Conservation (phyloP, 495 filamentous ascomycete species). For the Margaritispora aquatica region DNA sequence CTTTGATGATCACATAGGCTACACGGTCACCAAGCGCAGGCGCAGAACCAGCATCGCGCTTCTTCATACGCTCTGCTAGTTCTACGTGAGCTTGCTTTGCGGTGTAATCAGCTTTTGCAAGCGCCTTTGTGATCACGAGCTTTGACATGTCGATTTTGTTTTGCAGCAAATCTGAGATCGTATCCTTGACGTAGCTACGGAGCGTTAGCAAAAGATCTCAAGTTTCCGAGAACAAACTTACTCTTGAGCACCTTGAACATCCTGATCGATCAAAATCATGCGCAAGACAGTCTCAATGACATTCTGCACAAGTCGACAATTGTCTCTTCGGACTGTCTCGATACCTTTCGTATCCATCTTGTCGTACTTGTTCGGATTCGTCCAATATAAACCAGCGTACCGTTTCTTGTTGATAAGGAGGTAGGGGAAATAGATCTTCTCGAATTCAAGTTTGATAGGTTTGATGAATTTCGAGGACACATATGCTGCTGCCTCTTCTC, state of each 20-base stretch:
- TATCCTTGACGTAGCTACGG: slow-evolving; percentile 87
- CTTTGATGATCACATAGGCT: slow-evolving; percentile 97
- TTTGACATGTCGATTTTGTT: slow-evolving; percentile 99
- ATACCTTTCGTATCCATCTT: slow-evolving; percentile 99
- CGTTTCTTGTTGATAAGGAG: slow-evolving; percentile 99
- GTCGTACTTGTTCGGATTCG: slow-evolving; percentile 86
- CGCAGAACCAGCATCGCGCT: slow-evolving; percentile 91
- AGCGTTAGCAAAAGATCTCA: not conserved
- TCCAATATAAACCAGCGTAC: slow-evolving; percentile 97
- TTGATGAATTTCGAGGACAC: slow-evolving; percentile 90
- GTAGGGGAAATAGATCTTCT: slow-evolving; percentile 99
- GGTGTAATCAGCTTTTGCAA: slow-evolving; percentile 76
- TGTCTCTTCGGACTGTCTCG: slow-evolving; percentile 94
- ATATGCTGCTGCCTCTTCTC: slow-evolving; percentile 77
- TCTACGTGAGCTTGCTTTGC: slow-evolving; percentile 94
- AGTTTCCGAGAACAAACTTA: slow-evolving; percentile 40
- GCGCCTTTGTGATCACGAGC: slow-evolving; percentile 96
- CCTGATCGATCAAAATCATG: slow-evolving; percentile 91
- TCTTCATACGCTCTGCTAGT: slow-evolving; percentile 89
- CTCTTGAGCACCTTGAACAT: slow-evolving; percentile 87
- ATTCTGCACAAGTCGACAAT: slow-evolving; percentile 89
- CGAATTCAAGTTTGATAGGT: slow-evolving; percentile 98
- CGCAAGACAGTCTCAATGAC: slow-evolving; percentile 95
- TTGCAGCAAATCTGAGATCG: slow-evolving; percentile 90
- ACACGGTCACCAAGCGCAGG: slow-evolving; percentile 94